Conservation (phyloP, 495 filamentous ascomycete genomes). For the Apodospora peruviana region DNA sequence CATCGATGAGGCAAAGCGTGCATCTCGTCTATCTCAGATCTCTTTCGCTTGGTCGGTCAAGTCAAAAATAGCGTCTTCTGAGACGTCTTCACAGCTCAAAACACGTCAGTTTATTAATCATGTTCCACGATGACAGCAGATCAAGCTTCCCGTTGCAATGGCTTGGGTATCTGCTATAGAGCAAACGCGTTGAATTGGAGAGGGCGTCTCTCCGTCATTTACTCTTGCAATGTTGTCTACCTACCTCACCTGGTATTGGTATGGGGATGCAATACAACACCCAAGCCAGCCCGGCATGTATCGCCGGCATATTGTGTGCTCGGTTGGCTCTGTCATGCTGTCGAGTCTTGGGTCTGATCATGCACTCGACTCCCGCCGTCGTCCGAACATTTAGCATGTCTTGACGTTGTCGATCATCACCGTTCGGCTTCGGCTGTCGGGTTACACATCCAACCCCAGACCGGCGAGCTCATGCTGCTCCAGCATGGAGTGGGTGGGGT, state of each 20-base stretch:
- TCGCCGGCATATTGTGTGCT: too few relatives aligned
- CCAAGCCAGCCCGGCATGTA: too few relatives aligned
- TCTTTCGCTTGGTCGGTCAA: not conserved
- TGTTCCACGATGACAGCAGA: not conserved
- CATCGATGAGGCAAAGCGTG: constrained; percentile 13
- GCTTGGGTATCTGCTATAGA: too few relatives aligned
- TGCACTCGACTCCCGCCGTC: constrained; percentile 7
- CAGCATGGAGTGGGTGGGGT: not conserved
- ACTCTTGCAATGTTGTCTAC: too few relatives aligned
- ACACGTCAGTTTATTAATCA: not conserved
- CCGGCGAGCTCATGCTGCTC: not conserved
- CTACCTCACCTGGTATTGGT: too few relatives aligned
- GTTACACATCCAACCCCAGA: constrained; percentile 9
- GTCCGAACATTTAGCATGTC: constrained; percentile 15
- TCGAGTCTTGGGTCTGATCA: constrained; percentile 1
- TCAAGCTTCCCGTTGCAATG: too few relatives aligned
- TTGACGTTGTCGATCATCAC: constrained; percentile 10
- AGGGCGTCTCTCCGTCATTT: too few relatives aligned
- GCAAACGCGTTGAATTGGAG: too few relatives aligned
- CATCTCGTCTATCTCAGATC: constrained; percentile 18
- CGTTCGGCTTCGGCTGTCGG: constrained; percentile 10
- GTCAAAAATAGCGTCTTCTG: constrained; percentile 5
- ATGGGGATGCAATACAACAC: too few relatives aligned
- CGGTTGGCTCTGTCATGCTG: too few relatives aligned
- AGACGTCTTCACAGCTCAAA: not conserved